Evolutionary conservation across 305 asterid genomes (phyloP), one percentile per base, ranked within the genome.

Genomic region (Fraxinus floribunda): DNA sequence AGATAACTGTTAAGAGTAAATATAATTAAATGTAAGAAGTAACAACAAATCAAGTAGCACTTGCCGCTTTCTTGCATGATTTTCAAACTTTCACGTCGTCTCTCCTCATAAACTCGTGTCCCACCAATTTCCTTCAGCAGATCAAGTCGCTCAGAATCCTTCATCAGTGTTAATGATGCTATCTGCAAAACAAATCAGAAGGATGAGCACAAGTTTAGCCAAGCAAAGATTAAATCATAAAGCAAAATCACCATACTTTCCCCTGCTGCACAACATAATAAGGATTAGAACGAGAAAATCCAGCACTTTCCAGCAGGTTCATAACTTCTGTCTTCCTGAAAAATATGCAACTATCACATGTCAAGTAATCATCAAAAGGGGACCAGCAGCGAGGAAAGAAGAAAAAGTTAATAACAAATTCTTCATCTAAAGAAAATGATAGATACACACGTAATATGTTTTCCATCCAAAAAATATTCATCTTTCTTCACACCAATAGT

Each of bases 221-320:
- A 75, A 75, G 66, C 52, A 24, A 80, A 71, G 72, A 30, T 35
- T 39, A 83, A 82, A 66, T 78, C 71, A 57, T 84, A 73, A 76
- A 64, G 72, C 15, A 77, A 57, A 29, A 32, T 76, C 39, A 35
- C 20, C 89, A 38, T 89, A 94, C 98, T 86, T 96, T 96, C 70
- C 99, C 99, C 88, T 96, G 99, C 89, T 96, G 99, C 90, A 96
- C 99, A 78, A 96, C 99, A 87, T 96, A 96, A 88, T 96, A 96
- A 38, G 99, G 99, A 91, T 96, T 96, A 77, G 99, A 94, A 85
- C 99, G 99, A 87, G 99, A 96, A 86, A 96, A 96, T 78, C 99
- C 99, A 46, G 98, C 99, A 94, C 99, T 96, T 88, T 96, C 99
- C 78, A 96, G 97, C 88, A 96, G 91, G 88, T 96, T 94, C 97